Conservation (phyloP, 2,329 filamentous ascomycete genomes). For the Calycina marina region DNA sequence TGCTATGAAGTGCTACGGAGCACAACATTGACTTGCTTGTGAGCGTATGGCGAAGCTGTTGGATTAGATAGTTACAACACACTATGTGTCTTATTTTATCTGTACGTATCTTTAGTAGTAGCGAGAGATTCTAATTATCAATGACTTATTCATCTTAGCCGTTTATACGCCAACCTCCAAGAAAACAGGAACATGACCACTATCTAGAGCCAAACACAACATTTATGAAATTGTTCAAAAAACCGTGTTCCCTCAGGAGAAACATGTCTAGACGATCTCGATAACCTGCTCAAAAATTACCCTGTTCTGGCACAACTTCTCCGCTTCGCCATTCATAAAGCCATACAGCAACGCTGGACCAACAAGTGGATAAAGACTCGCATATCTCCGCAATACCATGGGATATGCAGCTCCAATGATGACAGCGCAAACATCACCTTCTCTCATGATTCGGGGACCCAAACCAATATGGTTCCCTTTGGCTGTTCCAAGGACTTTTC, state of each 20-base stretch:
- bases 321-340: slow-evolving; percentile 5
- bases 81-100: no score
- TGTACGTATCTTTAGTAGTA: no score
- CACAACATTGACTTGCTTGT: no score
- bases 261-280: slow-evolving; percentile 1
- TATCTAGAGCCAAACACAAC: no score
- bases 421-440: slow-evolving; percentile 5
- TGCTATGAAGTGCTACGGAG: no score
- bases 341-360: slow-evolving; percentile 6
- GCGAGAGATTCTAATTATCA: no score
- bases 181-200: no score
- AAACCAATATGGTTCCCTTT: slow-evolving; percentile 5
- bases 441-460: slow-evolving; percentile 7
- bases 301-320: background rate
- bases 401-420: slow-evolving; percentile 5
- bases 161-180: no score
- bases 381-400: slow-evolving; percentile 5
- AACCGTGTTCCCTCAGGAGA: background rate
- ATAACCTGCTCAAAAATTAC: background rate
- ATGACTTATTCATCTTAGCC: no score
- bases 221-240: no score
- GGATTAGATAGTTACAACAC: no score
- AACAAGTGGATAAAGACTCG: slow-evolving; percentile 3
- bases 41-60: no score
- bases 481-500: slow-evolving; percentile 5